These are phyloP conservation scores for Eutypa lata DNA, from an alignment of 2,329 filamentous ascomycete species.

Conservation along the genomic window DNA sequence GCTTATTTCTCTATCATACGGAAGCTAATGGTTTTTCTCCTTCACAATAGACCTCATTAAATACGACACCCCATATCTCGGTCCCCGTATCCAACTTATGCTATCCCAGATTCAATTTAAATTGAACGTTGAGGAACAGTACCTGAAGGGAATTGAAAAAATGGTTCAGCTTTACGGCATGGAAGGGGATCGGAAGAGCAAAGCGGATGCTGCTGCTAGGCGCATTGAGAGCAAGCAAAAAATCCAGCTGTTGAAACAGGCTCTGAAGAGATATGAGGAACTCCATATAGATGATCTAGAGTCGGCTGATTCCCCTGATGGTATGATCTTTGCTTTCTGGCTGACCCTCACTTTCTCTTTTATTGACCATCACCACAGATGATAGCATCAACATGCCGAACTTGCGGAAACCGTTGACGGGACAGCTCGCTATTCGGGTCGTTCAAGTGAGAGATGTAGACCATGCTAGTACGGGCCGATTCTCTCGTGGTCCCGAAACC, in stretches of 20 bases:
- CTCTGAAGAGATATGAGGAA: constrained; percentile 94
- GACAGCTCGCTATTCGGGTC: constrained; percentile 82
- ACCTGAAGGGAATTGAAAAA: constrained; percentile 98
- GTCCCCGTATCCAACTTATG: constrained; percentile 98
- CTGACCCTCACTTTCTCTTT: neutral
- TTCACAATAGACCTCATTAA: constrained; percentile 80
- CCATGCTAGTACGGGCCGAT: constrained; percentile 79
- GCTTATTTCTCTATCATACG: neutral
- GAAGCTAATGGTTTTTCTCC: constrained; percentile 6
- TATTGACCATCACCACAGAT: constrained; percentile 51
- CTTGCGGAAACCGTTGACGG: constrained; percentile 91
- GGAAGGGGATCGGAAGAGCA: constrained; percentile 95
- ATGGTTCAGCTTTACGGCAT: constrained; percentile 98
- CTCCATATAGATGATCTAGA: constrained; percentile 87
- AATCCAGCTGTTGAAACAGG: constrained; percentile 92
- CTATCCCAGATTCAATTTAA: constrained; percentile 98
- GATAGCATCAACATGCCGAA: constrained; percentile 96
- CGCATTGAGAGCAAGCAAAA: constrained; percentile 96
- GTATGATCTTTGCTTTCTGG: constrained; percentile 47
- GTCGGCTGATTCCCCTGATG: constrained; percentile 71
- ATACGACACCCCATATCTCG: constrained; percentile 93
- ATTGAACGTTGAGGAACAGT: constrained; percentile 96
- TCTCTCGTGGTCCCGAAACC: constrained; percentile 88
- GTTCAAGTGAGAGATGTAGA: constrained; percentile 91
- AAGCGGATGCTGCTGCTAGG: constrained; percentile 83